phyloP scores from a whole-genome alignment of 192 early-diverging fungal genomes.

The Backusella psychrophila region DNA sequence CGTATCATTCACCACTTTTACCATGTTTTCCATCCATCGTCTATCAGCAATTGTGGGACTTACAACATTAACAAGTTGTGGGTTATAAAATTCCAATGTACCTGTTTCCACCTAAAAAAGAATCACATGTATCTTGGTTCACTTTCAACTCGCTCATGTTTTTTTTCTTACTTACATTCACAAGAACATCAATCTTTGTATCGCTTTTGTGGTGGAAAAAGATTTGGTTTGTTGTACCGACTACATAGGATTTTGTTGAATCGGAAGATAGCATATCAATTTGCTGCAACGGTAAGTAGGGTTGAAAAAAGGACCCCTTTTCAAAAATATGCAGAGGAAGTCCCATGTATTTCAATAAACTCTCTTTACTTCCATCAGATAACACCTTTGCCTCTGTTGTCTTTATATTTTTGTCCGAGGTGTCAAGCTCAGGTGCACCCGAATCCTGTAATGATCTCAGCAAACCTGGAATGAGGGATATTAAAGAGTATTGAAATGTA shows the following conservation, averaged over 20 bases:
- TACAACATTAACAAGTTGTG: constrained; percentile 49
- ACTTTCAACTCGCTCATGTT: neutral
- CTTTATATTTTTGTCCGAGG: constrained; percentile 9
- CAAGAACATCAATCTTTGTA: constrained; percentile 69
- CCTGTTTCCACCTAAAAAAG: constrained; percentile 62
- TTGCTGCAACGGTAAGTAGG: constrained; percentile 81
- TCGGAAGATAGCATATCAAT: constrained; percentile 71
- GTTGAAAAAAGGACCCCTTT: constrained; percentile 77
- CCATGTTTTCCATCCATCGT: constrained; percentile 78
- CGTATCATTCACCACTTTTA: constrained; percentile 58
- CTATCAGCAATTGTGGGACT: constrained; percentile 67
- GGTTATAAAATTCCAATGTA: constrained; percentile 68
- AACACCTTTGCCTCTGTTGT: constrained; percentile 29
- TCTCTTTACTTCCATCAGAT: constrained; percentile 41
- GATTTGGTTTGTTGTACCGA: constrained; percentile 79
- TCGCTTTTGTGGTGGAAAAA: constrained; percentile 70
- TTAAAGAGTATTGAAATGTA: constrained; percentile 75
- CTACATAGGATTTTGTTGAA: constrained; percentile 65
- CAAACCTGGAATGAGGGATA: constrained; percentile 67
- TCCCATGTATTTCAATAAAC: constrained; percentile 52
- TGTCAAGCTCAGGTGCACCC: constrained; percentile 47
- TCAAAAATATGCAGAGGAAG: constrained; percentile 59
- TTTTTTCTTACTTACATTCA: constrained; percentile 52
- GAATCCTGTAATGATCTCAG: constrained; percentile 47
- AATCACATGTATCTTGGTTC: neutral